A percentile compares a stretch with the other conserved stretches of the same genome.
These are phyloP conservation scores for Globisporangium spinosum DNA, from an alignment of 352 stramenopile species.

Conservation along the genomic window DNA sequence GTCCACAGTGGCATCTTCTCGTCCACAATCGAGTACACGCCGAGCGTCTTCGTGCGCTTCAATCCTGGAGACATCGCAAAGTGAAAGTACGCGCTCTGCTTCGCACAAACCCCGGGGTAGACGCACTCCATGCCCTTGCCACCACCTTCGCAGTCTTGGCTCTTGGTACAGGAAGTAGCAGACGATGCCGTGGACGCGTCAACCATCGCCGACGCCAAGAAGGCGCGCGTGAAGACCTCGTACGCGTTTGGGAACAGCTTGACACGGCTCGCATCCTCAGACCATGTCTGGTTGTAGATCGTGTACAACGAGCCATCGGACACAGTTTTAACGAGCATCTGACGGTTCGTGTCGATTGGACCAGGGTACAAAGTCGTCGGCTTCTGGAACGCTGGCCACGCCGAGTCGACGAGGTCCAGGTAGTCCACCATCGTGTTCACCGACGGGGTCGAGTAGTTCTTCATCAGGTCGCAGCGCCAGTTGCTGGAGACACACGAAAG, in stretches of 20 bases:
- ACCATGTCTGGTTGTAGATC: slow-evolving; percentile 52
- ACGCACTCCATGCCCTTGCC: slow-evolving; percentile 69
- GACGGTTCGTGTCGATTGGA: slow-evolving; percentile 39
- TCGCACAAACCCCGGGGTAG: slow-evolving; percentile 63
- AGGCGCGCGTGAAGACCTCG: slow-evolving; percentile 71
- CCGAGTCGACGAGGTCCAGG: slow-evolving; percentile 33
- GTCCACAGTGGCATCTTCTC: slow-evolving; percentile 69
- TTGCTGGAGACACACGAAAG: slow-evolving; percentile 54
- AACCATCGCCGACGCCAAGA: slow-evolving; percentile 58
- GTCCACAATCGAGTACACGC: slow-evolving; percentile 65
- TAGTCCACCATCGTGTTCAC: slow-evolving; percentile 70
- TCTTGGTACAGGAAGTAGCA: slow-evolving; percentile 44
- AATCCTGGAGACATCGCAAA: slow-evolving; percentile 70
- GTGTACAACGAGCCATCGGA: slow-evolving; percentile 26
- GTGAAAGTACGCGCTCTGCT: slow-evolving; percentile 67
- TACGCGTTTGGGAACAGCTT: slow-evolving; percentile 80
- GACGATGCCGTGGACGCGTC: slow-evolving; percentile 30
- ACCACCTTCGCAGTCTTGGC: slow-evolving; percentile 44
- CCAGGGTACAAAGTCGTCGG: slow-evolving; percentile 61
- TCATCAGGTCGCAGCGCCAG: slow-evolving; percentile 75
- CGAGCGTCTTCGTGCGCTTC: slow-evolving; percentile 37
- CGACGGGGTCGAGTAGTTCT: slow-evolving; percentile 55
- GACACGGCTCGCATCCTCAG: slow-evolving; percentile 46
- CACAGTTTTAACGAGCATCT: slow-evolving; percentile 43
- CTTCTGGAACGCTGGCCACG: slow-evolving; percentile 49